Conservation (phyloP, 805 yeast genomes). For the Candida peoriensis region DNA sequence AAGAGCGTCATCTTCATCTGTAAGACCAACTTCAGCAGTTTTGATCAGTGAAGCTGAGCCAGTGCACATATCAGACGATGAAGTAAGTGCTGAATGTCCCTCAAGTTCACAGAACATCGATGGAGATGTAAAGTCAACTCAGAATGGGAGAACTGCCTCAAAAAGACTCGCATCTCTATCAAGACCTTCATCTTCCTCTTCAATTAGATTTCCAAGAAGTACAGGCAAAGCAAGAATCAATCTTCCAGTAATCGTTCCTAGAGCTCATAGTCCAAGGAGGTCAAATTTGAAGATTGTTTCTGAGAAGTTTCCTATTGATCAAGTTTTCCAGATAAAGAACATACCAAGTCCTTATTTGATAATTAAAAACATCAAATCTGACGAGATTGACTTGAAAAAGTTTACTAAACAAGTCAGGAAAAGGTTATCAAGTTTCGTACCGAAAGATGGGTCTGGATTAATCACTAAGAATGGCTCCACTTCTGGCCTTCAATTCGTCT, state of each 20-base stretch:
- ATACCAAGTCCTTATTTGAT: constrained; percentile 1
- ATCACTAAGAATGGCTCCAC: no score
- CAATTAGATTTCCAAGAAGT: neutral
- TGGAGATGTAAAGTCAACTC: no score
- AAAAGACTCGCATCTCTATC: no score
- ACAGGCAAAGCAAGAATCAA: neutral
- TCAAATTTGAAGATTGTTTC: neutral
- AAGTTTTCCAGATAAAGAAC: neutral
- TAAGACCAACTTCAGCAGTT: no score
- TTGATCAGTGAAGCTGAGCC: no score
- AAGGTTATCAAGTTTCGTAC: neutral
- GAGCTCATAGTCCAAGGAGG: neutral
- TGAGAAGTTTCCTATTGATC: neutral
- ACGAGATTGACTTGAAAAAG: neutral
- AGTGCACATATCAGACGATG: no score
- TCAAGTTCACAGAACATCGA: no score
- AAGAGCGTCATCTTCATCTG: no score
- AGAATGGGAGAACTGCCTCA: neutral
- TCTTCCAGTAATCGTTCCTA: neutral
- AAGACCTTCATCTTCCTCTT: no score
- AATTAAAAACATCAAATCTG: neutral
- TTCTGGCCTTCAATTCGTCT: no score
- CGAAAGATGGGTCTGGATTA: no score
- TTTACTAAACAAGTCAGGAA: neutral
- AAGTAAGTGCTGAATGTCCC: no score